Base-by-base conservation (phyloP, 2,329 filamentous ascomycete genomes). In the Aspergillus oerlinghausenensis region DNA sequence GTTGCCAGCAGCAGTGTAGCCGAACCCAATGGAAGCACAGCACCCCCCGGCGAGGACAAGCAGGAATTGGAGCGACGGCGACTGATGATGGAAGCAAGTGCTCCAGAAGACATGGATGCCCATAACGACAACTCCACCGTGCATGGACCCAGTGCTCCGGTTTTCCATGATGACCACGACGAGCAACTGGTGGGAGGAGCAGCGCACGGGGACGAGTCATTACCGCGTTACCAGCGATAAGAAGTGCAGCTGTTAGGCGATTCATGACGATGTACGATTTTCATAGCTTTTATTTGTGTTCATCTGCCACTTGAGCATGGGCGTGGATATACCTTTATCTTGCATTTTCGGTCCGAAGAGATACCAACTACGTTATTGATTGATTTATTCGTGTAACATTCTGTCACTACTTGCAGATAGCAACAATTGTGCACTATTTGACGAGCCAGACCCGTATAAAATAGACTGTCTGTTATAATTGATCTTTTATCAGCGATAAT, bases 11-110 rank as follows among this genome's bases (percentile, higher is more conserved):
- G 73, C 67, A 56, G 71, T 63, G 2, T 75, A 76, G 5, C 79
- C 77, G 4, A 80, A 74, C 2, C 82, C 77, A 60, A 52, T 49
- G 59, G 67, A 49, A 52, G 63, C 49, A 48, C 59, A 32, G 54
- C 53, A 2, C 76, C 78, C 0, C 49, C 67, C 55, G 23, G 63
- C 55, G 89, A 94, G 55, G 92, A 95, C 71, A 94, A 95, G 70
- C 85, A 87, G 64, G 90, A 95, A 69, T 76, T 91, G 6, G 88
- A 92, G 69, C 80, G 86, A 21, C 82, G 77, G 55, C 79, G 86
- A 40, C 71, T 90, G n/a, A 76, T 88, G 58, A 76, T 80, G 52
- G 82, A 88, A 65, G 84, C 83, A 7, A 88, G 86, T 69, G 83
- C 84, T 8, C 87, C 87, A n/a, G 64, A 68, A 29, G 67, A 66